These are phyloP conservation scores for Leccinum aurantiacum DNA, from an alignment of 768 basidiomycete species.

Conservation along the genomic window DNA sequence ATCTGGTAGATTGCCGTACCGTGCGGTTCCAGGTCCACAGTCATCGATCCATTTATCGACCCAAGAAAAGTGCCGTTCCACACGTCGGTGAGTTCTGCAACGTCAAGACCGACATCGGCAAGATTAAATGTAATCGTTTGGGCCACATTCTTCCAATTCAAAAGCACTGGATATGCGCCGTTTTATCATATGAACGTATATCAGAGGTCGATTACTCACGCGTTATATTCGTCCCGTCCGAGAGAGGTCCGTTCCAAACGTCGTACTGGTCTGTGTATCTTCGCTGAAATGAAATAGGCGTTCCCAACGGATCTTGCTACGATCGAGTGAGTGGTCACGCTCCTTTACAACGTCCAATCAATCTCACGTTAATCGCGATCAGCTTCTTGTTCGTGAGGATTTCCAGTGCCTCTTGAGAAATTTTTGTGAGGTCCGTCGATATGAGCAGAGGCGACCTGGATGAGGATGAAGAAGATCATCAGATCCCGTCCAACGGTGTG, in stretches of 20 bases:
- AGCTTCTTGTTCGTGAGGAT: constrained; percentile 10
- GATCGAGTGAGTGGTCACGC: not conserved
- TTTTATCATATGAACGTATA: not conserved
- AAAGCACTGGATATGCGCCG: not conserved
- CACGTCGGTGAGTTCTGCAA: constrained; percentile 6
- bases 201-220: not conserved
- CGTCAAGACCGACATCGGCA: not conserved
- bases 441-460: constrained; percentile 15
- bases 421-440: constrained; percentile 12
- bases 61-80: constrained; percentile 7
- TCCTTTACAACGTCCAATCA: not conserved
- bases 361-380: constrained; percentile 11
- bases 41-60: not conserved
- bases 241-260: constrained; percentile 7
- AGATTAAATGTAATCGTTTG: constrained; percentile 6
- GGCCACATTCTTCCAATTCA: constrained; percentile 4
- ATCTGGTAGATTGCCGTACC: constrained; percentile 7
- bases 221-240: constrained; percentile 5
- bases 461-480: not conserved
- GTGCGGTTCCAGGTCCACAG: constrained; percentile 1
- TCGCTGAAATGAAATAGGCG: not conserved
- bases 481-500: not conserved
- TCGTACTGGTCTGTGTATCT: constrained; percentile 13
- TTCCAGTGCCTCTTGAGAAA: constrained; percentile 1
- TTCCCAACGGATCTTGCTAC: constrained; percentile 13